Conservation (phyloP, 345 rosid genomes). For the Clarkia xantiana region DNA sequence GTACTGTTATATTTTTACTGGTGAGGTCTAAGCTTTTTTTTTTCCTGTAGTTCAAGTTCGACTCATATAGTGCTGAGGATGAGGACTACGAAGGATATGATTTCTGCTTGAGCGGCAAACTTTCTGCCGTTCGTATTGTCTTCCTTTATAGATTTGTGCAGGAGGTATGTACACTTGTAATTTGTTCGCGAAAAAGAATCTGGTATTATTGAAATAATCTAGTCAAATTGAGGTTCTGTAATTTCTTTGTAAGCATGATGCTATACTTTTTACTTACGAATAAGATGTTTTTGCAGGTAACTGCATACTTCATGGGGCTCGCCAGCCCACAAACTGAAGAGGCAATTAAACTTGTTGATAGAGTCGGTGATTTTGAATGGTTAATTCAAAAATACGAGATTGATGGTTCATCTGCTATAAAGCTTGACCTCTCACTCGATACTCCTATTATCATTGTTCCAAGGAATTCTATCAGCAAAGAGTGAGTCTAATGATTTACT, state of each 20-base stretch:
- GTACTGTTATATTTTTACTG: neutral
- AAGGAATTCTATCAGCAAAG: constrained; percentile 71
- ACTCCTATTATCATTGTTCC: constrained; percentile 88
- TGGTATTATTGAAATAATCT: neutral
- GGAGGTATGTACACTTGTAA: constrained; percentile 48
- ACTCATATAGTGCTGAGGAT: constrained; percentile 80
- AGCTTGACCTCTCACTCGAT: constrained; percentile 90
- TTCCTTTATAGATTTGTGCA: constrained; percentile 91
- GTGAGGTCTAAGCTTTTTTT: constrained; percentile 5
- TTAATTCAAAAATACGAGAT: constrained; percentile 85
- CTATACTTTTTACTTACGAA: neutral
- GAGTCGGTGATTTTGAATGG: constrained; percentile 99
- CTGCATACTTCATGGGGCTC: constrained; percentile 87
- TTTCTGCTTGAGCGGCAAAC: constrained; percentile 75
- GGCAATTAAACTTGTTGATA: constrained; percentile 89
- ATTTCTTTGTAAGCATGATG: too few species aligned
- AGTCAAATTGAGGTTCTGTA: too few species aligned
- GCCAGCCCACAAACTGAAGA: constrained; percentile 90
- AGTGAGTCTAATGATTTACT: constrained; percentile 29
- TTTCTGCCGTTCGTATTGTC: constrained; percentile 89
- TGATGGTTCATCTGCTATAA: constrained; percentile 86
- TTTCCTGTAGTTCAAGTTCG: constrained; percentile 68
- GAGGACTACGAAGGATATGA: constrained; percentile 95
- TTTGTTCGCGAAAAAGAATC: neutral
- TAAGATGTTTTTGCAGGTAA: constrained; percentile 38